Evolutionary conservation across 1,284 basidiomycete species (phyloP).

Genomic region (Stereum hirsutum): DNA sequence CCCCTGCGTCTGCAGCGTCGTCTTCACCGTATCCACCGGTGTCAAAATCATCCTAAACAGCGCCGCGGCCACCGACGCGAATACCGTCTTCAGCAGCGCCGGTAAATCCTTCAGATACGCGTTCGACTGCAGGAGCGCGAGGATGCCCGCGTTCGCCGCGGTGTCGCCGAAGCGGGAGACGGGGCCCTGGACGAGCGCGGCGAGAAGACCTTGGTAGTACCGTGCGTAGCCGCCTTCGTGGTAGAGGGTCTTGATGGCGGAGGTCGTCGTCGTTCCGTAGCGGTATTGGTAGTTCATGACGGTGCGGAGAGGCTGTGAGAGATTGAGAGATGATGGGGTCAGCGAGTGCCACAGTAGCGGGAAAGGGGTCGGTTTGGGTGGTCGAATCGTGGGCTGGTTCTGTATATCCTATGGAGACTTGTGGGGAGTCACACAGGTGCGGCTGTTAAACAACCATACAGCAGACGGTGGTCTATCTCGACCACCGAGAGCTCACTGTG

Average conservation of each 20-base stretch:
- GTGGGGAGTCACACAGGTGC: too few species aligned
- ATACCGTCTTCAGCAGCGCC: slow-evolving; percentile 54
- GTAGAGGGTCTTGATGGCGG: slow-evolving; percentile 61
- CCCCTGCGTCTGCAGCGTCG: slow-evolving; percentile 86
- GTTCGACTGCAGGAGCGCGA: slow-evolving; percentile 68
- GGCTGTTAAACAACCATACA: too few species aligned
- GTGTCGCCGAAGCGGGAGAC: slow-evolving; percentile 83
- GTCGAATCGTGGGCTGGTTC: too few species aligned
- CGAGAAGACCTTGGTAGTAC: slow-evolving; percentile 76
- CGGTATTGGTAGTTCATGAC: slow-evolving; percentile 91
- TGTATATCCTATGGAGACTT: too few species aligned
- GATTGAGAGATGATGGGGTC: neutral
- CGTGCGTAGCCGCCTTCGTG: slow-evolving; percentile 71
- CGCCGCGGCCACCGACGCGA: slow-evolving; percentile 64
- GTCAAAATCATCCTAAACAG: slow-evolving; percentile 78
- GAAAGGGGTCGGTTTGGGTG: too few species aligned
- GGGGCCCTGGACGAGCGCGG: slow-evolving; percentile 77
- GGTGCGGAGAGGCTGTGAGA: slow-evolving; percentile 58
- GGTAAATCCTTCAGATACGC: slow-evolving; percentile 57
- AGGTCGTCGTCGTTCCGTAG: slow-evolving; percentile 67
- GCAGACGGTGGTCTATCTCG: too few species aligned
- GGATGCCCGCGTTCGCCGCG: slow-evolving; percentile 75
- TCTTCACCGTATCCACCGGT: slow-evolving; percentile 87
- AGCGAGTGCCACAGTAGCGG: too few species aligned
- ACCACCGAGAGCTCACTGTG: too few species aligned